A percentile compares a stretch with the other conserved stretches of the same genome.
Evolutionary conservation across 176 grass and related monocot species (phyloP).

Genomic region (Phoenix roebelenii): DNA sequence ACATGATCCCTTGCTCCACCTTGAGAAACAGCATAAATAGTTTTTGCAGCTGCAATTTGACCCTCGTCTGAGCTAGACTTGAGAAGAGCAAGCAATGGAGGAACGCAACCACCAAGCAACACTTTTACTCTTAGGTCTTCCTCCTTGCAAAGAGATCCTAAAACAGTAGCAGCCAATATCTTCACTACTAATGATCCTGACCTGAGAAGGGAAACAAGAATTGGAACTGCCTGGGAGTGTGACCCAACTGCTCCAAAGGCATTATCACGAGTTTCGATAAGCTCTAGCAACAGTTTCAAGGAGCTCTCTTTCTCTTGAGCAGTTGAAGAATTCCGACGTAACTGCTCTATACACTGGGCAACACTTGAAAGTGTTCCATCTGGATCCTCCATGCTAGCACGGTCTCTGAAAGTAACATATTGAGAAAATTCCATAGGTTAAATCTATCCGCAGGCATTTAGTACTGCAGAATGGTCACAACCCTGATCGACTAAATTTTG

Average conservation of each 20-base stretch:
- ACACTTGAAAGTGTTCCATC: constrained; percentile 24
- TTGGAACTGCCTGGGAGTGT: constrained; percentile 17
- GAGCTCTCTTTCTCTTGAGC: constrained; percentile 22
- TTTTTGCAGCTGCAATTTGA: constrained; percentile 16
- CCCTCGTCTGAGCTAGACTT: constrained; percentile 14
- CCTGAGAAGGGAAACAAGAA: constrained; percentile 18
- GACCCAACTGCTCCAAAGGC: constrained; percentile 18
- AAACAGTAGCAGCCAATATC: constrained; percentile 12
- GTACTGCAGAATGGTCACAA: too few species aligned
- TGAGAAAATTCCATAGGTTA: constrained; percentile 10
- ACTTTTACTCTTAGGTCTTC: constrained; percentile 17
- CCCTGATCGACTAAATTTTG: too few species aligned
- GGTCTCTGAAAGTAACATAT: constrained; percentile 20
- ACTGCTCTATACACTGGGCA: constrained; percentile 13
- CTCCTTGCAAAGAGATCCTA: constrained; percentile 24
- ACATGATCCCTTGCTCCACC: constrained; percentile 18
- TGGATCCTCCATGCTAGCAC: constrained; percentile 3
- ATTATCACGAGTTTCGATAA: constrained; percentile 12
- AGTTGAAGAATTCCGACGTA: constrained; percentile 6
- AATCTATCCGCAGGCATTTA: too few species aligned
- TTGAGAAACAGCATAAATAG: constrained; percentile 20
- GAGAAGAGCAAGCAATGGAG: constrained; percentile 18
- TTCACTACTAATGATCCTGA: constrained; percentile 13
- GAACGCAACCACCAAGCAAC: constrained; percentile 13
- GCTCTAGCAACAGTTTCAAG: constrained; percentile 13